Conservation (phyloP, 805 yeast species). For the Dipodascopsis uninucleata region DNA sequence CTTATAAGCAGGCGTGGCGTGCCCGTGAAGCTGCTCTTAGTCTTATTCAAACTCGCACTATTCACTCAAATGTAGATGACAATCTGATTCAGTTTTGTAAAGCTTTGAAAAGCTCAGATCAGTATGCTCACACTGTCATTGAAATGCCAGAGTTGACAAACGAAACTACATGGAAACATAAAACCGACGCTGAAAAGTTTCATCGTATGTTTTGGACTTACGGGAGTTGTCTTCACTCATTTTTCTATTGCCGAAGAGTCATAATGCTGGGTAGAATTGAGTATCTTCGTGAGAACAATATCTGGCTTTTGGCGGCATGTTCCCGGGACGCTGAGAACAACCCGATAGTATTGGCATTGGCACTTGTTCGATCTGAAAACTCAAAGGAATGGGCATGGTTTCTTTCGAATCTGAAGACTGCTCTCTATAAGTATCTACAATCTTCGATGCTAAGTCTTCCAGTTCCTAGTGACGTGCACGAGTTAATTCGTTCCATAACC, state of each 20-base stretch:
- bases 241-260: slow-evolving; percentile 13
- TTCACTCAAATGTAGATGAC: slow-evolving; percentile 8
- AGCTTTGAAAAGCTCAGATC: slow-evolving; percentile 9
- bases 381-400: slow-evolving; percentile 17
- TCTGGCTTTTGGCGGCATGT: slow-evolving; percentile 10
- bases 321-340: slow-evolving; percentile 19
- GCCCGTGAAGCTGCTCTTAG: slow-evolving; percentile 19
- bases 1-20: slow-evolving; percentile 25
- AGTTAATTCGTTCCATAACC: slow-evolving; percentile 5
- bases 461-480: slow-evolving; percentile 5
- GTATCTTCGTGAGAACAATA: slow-evolving; percentile 10
- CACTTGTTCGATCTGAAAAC: slow-evolving; percentile 6
- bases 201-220: slow-evolving; percentile 21
- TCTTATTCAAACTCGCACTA: slow-evolving; percentile 1
- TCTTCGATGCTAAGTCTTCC: too few species aligned
- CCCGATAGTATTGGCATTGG: slow-evolving; percentile 16
- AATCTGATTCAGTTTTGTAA: slow-evolving; percentile 10
- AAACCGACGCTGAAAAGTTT: slow-evolving; percentile 12
- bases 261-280: slow-evolving; percentile 16
- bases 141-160: slow-evolving; percentile 11
- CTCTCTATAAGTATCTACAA: slow-evolving; percentile 8
- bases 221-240: slow-evolving; percentile 9
- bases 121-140: slow-evolving; percentile 10
- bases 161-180: slow-evolving; percentile 7
- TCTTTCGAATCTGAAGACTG: slow-evolving; percentile 6